phyloP scores from a whole-genome alignment of 2,329 filamentous ascomycete species.

The Calonectria honghensis region DNA sequence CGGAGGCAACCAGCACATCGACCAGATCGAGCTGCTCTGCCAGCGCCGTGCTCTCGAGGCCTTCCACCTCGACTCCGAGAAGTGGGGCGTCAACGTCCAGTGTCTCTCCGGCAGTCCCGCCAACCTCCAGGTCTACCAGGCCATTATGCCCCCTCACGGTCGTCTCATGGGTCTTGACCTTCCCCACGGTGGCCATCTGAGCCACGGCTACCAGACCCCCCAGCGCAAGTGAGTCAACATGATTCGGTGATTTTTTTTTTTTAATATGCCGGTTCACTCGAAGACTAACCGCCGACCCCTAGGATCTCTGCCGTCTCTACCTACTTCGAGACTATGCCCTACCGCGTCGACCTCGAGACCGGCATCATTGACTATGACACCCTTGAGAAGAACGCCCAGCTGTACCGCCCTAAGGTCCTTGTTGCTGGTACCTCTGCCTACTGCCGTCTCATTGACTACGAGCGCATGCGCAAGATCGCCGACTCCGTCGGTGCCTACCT shows the following conservation, averaged over 20 bases:
- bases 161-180: slow-evolving; percentile 97
- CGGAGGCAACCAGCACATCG: slow-evolving; percentile 99
- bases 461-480: slow-evolving; percentile 95
- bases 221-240: slow-evolving; percentile 82
- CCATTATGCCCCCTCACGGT: slow-evolving; percentile 95
- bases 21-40: slow-evolving; percentile 95
- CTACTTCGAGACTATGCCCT: slow-evolving; percentile 99
- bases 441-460: slow-evolving; percentile 98
- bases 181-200: slow-evolving; percentile 94
- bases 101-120: slow-evolving; percentile 93
- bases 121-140: slow-evolving; percentile 98
- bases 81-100: slow-evolving; percentile 99
- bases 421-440: slow-evolving; percentile 98
- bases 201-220: slow-evolving; percentile 97
- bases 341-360: slow-evolving; percentile 91
- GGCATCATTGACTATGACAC: slow-evolving; percentile 98
- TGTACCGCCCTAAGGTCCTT: slow-evolving; percentile 97
- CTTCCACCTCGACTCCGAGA: slow-evolving; percentile 88
- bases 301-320: slow-evolving; percentile 97
- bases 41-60: slow-evolving; percentile 94
- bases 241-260: neutral
- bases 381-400: slow-evolving; percentile 90
- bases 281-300: neutral
- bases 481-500: slow-evolving; percentile 96
- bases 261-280: neutral